These are phyloP conservation scores for Phytophthora pini DNA, from an alignment of 352 stramenopile species.

Conservation along the genomic window DNA sequence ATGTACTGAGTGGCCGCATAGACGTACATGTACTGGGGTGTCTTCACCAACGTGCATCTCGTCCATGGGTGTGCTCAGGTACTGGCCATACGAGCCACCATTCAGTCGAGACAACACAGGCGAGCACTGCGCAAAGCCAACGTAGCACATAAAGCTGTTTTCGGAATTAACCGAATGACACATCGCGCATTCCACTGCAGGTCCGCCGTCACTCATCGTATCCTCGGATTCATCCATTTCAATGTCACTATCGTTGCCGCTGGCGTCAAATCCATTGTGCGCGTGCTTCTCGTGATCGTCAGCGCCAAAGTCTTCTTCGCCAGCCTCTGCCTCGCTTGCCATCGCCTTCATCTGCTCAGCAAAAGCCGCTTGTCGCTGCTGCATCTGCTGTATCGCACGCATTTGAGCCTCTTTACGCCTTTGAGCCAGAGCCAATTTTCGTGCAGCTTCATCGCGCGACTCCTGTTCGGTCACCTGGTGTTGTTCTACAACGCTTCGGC, in stretches of 20 bases:
- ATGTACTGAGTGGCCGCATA: conserved; percentile 96
- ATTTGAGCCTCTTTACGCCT: conserved; percentile 77
- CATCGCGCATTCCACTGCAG: conserved; percentile 80
- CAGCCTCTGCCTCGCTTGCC: conserved; percentile 51
- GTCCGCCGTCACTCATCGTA: conserved; percentile 50
- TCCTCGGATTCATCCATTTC: conserved; percentile 44
- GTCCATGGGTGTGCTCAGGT: conserved; percentile 80
- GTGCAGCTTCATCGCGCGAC: conserved; percentile 71
- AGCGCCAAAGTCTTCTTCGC: conserved; percentile 46
- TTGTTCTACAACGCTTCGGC: conserved; percentile 52
- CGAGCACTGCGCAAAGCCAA: conserved; percentile 87
- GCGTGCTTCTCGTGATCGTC: conserved; percentile 33
- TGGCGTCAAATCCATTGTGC: conserved; percentile 34
- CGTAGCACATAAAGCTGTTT: conserved; percentile 88
- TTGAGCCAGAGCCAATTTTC: conserved; percentile 64
- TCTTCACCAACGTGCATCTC: conserved; percentile 89
- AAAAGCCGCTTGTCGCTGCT: conserved; percentile 83
- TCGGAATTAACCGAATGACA: conserved; percentile 83
- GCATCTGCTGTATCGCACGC: conserved; percentile 81
- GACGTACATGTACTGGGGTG: conserved; percentile 77
- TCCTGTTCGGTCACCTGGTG: conserved; percentile 68
- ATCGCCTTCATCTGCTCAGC: conserved; percentile 78
- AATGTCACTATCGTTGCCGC: conserved; percentile 34
- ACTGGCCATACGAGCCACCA: conserved; percentile 54
- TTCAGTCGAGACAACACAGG: conserved; percentile 78